Conservation (phyloP, 768 basidiomycete genomes). For the Scleroderma bovista region DNA sequence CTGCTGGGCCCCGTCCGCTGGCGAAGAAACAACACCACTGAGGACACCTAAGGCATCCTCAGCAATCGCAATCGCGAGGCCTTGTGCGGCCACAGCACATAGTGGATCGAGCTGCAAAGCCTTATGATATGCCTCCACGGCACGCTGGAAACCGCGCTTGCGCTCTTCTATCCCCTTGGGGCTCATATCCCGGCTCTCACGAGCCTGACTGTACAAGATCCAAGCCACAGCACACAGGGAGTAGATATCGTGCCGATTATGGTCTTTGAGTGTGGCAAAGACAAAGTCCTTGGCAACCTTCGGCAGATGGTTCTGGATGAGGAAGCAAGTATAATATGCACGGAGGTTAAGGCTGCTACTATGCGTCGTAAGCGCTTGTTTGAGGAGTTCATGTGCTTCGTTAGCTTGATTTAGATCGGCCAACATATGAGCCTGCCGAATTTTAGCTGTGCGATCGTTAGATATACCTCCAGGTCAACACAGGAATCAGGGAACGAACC, state of each 20-base stretch:
- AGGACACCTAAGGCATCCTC: constrained; percentile 81
- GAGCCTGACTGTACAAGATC: constrained; percentile 79
- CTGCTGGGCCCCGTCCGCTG: constrained; percentile 59
- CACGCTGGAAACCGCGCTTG: constrained; percentile 67
- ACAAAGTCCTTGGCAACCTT: constrained; percentile 85
- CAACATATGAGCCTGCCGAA: constrained; percentile 82
- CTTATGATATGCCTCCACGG: constrained; percentile 91
- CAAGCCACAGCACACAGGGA: constrained; percentile 86
- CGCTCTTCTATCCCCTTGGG: constrained; percentile 55
- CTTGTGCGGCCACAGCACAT: constrained; percentile 93
- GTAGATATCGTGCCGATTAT: constrained; percentile 85
- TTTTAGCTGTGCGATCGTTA: constrained; percentile 62
- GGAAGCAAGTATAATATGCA: constrained; percentile 90
- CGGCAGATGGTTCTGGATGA: constrained; percentile 66
- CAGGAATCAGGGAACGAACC: constrained; percentile 47
- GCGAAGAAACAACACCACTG: constrained; percentile 45
- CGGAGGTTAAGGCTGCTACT: constrained; percentile 80
- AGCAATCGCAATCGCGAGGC: constrained; percentile 88
- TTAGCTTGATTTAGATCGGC: constrained; percentile 62
- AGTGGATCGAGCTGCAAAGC: constrained; percentile 78
- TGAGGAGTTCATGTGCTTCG: constrained; percentile 84
- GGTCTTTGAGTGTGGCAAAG: constrained; percentile 79
- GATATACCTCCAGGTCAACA: background rate
- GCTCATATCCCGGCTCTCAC: constrained; percentile 71
- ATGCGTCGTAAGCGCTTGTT: constrained; percentile 81